phyloP scores from a whole-genome alignment of 306 rosid species.

The Fragaria vesca region DNA sequence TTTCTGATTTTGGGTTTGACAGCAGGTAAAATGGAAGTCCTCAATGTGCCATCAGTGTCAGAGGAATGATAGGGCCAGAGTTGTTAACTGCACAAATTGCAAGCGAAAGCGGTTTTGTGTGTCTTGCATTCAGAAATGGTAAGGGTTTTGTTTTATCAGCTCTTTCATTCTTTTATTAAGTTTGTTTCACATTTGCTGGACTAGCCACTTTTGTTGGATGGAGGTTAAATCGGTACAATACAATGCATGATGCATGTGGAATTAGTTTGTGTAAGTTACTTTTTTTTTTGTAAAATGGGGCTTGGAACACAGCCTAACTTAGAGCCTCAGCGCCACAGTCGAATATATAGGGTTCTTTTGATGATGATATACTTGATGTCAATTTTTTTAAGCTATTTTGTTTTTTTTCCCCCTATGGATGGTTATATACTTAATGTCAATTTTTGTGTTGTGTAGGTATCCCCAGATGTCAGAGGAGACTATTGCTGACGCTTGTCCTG shows the following conservation, averaged over 20 bases:
- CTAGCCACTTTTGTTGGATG: no score
- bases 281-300: no score
- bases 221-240: not conserved
- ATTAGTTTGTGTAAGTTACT: not conserved
- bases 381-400: no score
- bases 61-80: conserved; percentile 72
- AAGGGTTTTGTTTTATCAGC: conserved; percentile 4
- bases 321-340: no score
- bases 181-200: no score
- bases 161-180: not conserved
- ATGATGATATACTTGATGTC: no score
- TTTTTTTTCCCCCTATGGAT: no score
- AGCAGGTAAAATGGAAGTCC: conserved; percentile 24
- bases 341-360: no score
- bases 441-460: conserved; percentile 51
- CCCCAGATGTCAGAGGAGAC: conserved; percentile 46
- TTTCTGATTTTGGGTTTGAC: conserved; percentile 12
- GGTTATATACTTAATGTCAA: not conserved
- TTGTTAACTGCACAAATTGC: conserved; percentile 50
- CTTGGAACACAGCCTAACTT: no score
- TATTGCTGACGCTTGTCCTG: conserved; percentile 65
- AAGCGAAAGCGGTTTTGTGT: conserved; percentile 56
- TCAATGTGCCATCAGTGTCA: conserved; percentile 93
- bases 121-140: conserved; percentile 58
- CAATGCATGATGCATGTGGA: not conserved